Percentiles rank a stretch among this genome's conserved stretches.
Conservation (phyloP, 148 eudicot genomes). For the Mesembryanthemum crystallinum region DNA sequence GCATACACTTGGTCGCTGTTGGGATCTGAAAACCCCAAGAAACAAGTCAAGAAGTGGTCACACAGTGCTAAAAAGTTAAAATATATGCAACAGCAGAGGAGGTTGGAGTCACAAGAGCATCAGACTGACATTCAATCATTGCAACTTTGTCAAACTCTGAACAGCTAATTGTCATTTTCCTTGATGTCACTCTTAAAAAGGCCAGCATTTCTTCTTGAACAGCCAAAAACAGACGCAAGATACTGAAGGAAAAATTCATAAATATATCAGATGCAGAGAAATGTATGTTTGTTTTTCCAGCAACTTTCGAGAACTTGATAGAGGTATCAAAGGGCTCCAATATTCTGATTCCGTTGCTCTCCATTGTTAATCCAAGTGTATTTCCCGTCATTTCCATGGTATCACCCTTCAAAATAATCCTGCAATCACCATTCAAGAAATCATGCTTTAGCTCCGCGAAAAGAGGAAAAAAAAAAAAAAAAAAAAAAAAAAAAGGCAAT, state of each 20-base stretch:
- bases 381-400: conserved; percentile 75
- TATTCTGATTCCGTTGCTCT: conserved; percentile 90
- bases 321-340: conserved; percentile 96
- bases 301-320: conserved; percentile 63
- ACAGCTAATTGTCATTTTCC: conserved; percentile 77
- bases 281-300: conserved; percentile 80
- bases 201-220: conserved; percentile 89
- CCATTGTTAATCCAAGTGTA: conserved; percentile 88
- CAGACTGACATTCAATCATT: conserved; percentile 60
- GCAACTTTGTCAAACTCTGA: conserved; percentile 95
- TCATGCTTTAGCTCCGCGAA: neutral
- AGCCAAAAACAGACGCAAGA: conserved; percentile 84
- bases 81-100: conserved; percentile 4
- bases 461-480: neutral
- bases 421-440: conserved; percentile 25
- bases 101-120: conserved; percentile 7
- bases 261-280: conserved; percentile 78
- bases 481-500: neutral
- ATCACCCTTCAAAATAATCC: conserved; percentile 86
- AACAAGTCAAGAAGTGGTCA: conserved; percentile 5
- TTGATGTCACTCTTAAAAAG: conserved; percentile 72
- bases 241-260: conserved; percentile 95
- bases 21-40: conserved; percentile 39
- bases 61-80: neutral
- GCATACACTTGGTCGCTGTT: conserved; percentile 58